Conservation (phyloP, 2,329 filamentous ascomycete species). For the Aspergillus novofumigatus region DNA sequence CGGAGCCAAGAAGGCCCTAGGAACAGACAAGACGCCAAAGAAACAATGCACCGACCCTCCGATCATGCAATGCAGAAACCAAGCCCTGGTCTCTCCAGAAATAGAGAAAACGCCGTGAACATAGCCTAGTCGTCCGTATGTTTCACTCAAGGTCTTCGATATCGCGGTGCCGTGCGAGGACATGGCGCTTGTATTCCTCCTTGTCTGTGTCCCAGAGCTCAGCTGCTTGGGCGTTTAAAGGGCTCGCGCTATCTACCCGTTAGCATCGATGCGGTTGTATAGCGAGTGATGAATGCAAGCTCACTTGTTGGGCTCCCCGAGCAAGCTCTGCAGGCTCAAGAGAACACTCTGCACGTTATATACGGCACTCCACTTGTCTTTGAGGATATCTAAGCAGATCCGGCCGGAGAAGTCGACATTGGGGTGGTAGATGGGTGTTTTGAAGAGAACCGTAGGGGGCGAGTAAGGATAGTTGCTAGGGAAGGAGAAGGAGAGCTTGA, state of each 20-base stretch:
- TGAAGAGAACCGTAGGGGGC: constrained; percentile 89
- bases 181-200: constrained; percentile 76
- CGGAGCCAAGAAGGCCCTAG: neutral
- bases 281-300: constrained; percentile 25
- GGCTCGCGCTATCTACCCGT: constrained; percentile 65
- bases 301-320: constrained; percentile 98
- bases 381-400: constrained; percentile 96
- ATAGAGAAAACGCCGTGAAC: constrained; percentile 6
- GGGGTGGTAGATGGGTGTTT: constrained; percentile 97
- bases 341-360: constrained; percentile 95
- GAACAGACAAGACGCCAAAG: constrained; percentile 1
- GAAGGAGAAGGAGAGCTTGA: constrained; percentile 91
- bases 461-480: constrained; percentile 90
- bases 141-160: constrained; percentile 45
- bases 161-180: constrained; percentile 60
- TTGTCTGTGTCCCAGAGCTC: constrained; percentile 90
- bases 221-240: constrained; percentile 92
- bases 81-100: constrained; percentile 2
- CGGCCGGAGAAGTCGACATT: constrained; percentile 97
- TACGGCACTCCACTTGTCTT: constrained; percentile 98
- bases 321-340: constrained; percentile 86
- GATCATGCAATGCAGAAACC: constrained; percentile 13
- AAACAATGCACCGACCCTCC: constrained; percentile 9
- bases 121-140: constrained; percentile 1
- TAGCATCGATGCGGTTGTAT: constrained; percentile 2